Evolutionary conservation across 371 early-diverging fungal genomes (phyloP).

Genomic region (Syncephalis plumigaleata): DNA sequence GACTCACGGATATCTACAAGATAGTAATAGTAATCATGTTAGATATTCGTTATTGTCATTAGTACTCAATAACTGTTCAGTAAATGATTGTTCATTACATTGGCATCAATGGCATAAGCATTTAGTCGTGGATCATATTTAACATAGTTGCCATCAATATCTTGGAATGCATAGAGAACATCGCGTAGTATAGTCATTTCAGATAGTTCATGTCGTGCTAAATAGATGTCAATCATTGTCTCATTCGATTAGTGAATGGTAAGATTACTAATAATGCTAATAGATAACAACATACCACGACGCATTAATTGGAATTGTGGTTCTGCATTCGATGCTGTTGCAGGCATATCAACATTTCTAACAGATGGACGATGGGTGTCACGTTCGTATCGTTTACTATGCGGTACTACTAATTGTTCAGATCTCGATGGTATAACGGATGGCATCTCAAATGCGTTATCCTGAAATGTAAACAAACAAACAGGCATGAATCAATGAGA

Average conservation of each 20-base stretch:
- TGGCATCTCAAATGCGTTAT: conserved; percentile 1
- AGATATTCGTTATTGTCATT: no score
- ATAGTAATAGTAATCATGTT: neutral
- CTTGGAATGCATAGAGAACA: conserved; percentile 81
- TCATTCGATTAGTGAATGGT: conserved; percentile 3
- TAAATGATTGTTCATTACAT: conserved; percentile 13
- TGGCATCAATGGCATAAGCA: conserved; percentile 28
- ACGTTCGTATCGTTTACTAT: no score
- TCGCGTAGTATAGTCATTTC: conserved; percentile 67
- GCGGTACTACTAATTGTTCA: conserved; percentile 1
- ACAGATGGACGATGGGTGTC: no score
- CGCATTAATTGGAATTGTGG: neutral
- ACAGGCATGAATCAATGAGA: conserved; percentile 11
- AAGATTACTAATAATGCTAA: conserved; percentile 1
- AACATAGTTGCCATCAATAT: conserved; percentile 77
- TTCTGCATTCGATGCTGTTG: neutral
- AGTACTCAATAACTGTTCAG: no score
- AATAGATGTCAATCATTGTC: no score
- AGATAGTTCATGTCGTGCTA: conserved; percentile 22
- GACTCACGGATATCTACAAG: conserved; percentile 23
- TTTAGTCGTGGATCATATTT: conserved; percentile 28
- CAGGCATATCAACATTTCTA: conserved; percentile 1
- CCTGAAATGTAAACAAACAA: conserved; percentile 11
- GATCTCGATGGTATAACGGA: conserved; percentile 1
- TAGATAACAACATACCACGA: neutral